Percentiles rank a stretch among this genome's conserved stretches.
phyloP scores from a whole-genome alignment of 2,329 filamentous ascomycete species.

The Stagonosporopsis tanaceti region DNA sequence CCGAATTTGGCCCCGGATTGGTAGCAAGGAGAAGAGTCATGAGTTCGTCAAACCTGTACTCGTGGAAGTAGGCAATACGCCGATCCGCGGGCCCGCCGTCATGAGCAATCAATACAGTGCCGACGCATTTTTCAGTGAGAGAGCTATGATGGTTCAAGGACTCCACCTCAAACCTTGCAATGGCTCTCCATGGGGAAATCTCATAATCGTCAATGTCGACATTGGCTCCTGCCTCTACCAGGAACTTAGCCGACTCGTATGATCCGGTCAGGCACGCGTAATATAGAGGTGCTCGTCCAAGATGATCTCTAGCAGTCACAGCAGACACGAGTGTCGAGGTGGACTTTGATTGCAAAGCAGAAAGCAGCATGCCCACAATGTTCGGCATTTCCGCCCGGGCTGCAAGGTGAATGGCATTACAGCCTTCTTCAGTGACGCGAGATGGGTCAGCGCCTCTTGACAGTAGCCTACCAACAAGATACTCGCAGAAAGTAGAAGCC shows the following conservation, averaged over 20 bases:
- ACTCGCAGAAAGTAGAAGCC: background rate
- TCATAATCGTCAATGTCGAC: background rate
- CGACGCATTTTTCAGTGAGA: background rate
- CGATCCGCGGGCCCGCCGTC: background rate
- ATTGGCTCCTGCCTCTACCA: background rate
- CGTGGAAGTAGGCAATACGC: background rate
- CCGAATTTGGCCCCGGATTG: background rate
- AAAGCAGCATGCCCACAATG: background rate
- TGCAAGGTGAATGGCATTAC: background rate
- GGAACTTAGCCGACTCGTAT: background rate
- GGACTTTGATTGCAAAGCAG: background rate
- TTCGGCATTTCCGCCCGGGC: background rate
- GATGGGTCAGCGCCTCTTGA: background rate
- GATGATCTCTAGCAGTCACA: background rate
- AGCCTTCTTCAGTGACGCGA: background rate
- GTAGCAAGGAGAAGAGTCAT: background rate
- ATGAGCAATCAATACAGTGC: background rate
- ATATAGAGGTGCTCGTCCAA: background rate
- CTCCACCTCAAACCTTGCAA: background rate
- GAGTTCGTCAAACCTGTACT: background rate
- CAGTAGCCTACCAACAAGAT: background rate
- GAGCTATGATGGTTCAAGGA: background rate
- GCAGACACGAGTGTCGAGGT: background rate
- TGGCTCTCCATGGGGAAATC: background rate
- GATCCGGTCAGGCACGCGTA: background rate